Conservation (phyloP, 306 rosid species). For the Cucurbita pepo region DNA sequence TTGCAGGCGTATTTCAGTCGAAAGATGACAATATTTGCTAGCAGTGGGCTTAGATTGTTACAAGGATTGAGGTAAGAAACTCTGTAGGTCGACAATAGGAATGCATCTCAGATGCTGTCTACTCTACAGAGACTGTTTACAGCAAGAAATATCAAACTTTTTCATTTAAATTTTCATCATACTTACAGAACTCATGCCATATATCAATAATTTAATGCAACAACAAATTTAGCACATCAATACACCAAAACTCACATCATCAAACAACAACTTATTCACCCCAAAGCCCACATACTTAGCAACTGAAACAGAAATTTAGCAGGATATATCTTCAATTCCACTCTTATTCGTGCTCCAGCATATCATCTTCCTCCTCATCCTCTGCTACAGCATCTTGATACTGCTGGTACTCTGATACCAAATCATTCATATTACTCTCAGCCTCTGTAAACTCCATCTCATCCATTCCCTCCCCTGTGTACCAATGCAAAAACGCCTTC, state of each 20-base stretch:
- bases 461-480: slow-evolving; percentile 84
- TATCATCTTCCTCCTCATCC: slow-evolving; percentile 27
- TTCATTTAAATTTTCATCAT: not conserved
- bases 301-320: not conserved
- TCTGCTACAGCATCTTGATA: slow-evolving; percentile 59
- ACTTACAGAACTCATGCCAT: slow-evolving; percentile 1
- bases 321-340: not conserved
- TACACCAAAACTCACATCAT: not conserved
- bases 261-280: slow-evolving; percentile 3
- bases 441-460: slow-evolving; percentile 87
- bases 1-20: no score
- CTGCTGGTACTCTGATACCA: slow-evolving; percentile 83
- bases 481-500: slow-evolving; percentile 90
- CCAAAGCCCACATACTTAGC: not conserved
- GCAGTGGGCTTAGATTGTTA: no score
- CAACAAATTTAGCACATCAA: not conserved
- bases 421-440: slow-evolving; percentile 83
- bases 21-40: no score
- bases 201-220: not conserved
- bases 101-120: not conserved
- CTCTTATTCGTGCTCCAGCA: slow-evolving; percentile 9
- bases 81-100: not conserved
- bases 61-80: not conserved
- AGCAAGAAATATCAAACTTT: not conserved
- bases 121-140: not conserved